Base-by-base conservation (phyloP, 2,329 filamentous ascomycete genomes). In the Hypoxylon sp. region DNA sequence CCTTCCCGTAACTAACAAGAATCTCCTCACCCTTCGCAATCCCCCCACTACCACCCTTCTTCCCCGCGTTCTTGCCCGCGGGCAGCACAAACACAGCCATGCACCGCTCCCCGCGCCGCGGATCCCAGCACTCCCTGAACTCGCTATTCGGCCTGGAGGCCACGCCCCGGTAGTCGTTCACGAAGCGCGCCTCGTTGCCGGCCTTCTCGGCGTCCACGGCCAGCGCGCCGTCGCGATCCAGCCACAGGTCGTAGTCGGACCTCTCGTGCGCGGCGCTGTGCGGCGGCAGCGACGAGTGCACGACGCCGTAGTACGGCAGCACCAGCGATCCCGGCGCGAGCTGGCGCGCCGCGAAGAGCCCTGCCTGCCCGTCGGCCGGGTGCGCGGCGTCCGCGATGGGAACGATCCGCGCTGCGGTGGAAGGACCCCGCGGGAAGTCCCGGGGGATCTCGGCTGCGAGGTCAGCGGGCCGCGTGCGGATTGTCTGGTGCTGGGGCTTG, bases 151-250 rank as follows among this genome's bases (percentile, higher is more conserved):
- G 73, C 50, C 75, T 69, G 37, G 70, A 72, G 8, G 71, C 71
- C 2, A 87, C 75, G 3, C 84, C 83, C 5, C 85, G 74, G 61
- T 83, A 88, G 68, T 88, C 85, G 63, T 88, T 88, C 34, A 87
- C 77, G 60, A 86, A 88, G 7, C 85, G 73, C 1, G 80, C 84
- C 70, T 88, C 85, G 62, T 87, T 88, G 7, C 84, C 84, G 43
- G 69, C 69, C 26, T 64, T 66, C 11, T 74, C 77, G 3, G 84
- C 85, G 61, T 88, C 85, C 3, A 88, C 79, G 2, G 83, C 83
- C 1, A 85, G 71, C 11, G 77, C 78, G 0, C 69, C 74, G 13
- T 79, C 82, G 13, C 77, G 73, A 67, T 84, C 82, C 13, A 88
- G 71, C 76, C 82, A 85, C 17, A 88, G 71, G 64, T 88, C 85